Evolutionary conservation across 2,329 filamentous ascomycete genomes (phyloP), one percentile per base, ranked within the genome.

Genomic region (Fusarium floridanum): DNA sequence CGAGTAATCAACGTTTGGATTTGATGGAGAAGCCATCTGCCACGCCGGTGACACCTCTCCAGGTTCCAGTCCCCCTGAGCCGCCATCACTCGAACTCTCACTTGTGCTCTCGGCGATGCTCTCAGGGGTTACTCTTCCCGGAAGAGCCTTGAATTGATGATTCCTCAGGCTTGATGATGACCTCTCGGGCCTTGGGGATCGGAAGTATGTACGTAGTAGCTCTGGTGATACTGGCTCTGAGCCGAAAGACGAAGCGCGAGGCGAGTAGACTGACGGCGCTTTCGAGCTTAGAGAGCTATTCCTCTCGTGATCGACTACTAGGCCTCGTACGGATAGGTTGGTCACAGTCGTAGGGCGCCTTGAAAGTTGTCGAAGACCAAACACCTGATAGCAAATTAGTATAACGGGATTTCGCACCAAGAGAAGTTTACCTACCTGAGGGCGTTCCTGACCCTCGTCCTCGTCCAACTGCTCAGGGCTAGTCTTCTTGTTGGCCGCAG

Each of bases 331-430:
- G 0, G 75, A 74, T 4, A 78, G 41, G 20, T 78, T 64, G 4
- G 68, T 79, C n/a, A 36, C 61, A 6, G 67, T 70, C 5, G 70
- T 78, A 7, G 78, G 71, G 0, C 80, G 80, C 16, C 74, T 71
- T 36, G 73, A 67, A 8, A 82, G 79, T 60, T 82, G 74, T 2
- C 77, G 79, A 20, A 82, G 75, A 29, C 77, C 74, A 32, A 76
- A 76, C 11, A 79, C 69, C 71, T 81, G 16, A 3, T 90, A 81
- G 0, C 90, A 86, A 77, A 92, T 93, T 39, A 94, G 82, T 77
- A 93, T 93, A 93, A 78, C 14, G 17, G 11, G 1, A 5, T 5
- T 6, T 39, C 11, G 32, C 4, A 8, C 20, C 6, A 22, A 20
- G 7, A 10, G 24, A 9, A 12, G 2, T 14, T 36, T 20, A 16